Evolutionary conservation across 345 rosid species (phyloP), one percentile per base, ranked within the genome.

Genomic region (Corymbia maculata): DNA sequence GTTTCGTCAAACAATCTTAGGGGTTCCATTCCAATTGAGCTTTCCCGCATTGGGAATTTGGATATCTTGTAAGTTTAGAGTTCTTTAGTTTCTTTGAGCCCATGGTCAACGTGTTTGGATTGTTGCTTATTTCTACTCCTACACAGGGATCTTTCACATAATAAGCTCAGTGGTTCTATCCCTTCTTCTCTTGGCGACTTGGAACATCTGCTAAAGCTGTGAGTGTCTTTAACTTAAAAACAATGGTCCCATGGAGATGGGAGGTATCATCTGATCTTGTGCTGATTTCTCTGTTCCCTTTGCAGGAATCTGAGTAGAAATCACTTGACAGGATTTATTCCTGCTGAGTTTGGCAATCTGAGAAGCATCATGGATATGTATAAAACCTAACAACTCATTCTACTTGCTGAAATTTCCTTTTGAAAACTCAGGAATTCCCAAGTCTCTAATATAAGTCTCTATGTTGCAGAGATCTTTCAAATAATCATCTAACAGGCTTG

Each of bases 121-220:
- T 17, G 30, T 42, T 85, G 15, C 52, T 44, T 70, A 64, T 8
- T 21, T 88, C 47, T 61, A 22, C 45, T 85, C 84, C 51, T 89
- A 75, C 85, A 47, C 90, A 98, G 99, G 94, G 99, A 98, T 91
- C 92, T 98, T 86, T 98, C 99, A 51, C 89, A 93, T 87, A 97
- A 98, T 94, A 93, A 94, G 89, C 96, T 98, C 85, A 93, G 87
- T 89, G 99, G 99, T 70, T 91, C 89, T 52, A 96, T 98, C 86
- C 99, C 99, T 89, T 91, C 98, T 90, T 93, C 99, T 51, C 94
- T 98, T 30, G 99, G 99, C 88, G 99, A 97, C 92, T 92, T 98
- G 91, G 99, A 98, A 90, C 99, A 98, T 91, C 97, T 98, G 88
- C 93, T 96, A 50, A 97, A 96, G 94, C 92, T 98, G 99, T 98